Evolutionary conservation across 2,329 filamentous ascomycete genomes (phyloP).

Genomic region (Phialophora verrucosa): DNA sequence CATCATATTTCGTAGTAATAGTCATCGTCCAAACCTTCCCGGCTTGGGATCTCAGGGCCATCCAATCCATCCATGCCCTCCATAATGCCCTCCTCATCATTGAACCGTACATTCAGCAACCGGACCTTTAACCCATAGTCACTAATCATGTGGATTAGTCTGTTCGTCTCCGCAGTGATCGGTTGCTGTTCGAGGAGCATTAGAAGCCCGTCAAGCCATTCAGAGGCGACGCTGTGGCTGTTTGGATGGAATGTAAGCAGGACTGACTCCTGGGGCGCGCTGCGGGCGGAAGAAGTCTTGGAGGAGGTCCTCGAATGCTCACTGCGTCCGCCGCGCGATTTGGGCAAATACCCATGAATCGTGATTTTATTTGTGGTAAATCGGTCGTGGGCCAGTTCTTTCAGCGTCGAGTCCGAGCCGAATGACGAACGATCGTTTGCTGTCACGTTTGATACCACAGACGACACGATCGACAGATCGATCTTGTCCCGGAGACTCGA

Average conservation of each 20-base stretch:
- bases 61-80: constrained; percentile 59
- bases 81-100: constrained; percentile 73
- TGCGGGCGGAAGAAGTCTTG: constrained; percentile 36
- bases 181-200: constrained; percentile 95
- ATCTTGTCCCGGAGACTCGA: constrained; percentile 53
- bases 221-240: constrained; percentile 82
- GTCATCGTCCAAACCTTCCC: constrained; percentile 86
- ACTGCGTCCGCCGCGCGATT: constrained; percentile 41
- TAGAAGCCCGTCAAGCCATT: constrained; percentile 94
- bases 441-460: constrained; percentile 89
- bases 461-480: constrained; percentile 85
- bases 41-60: constrained; percentile 74
- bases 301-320: constrained; percentile 43
- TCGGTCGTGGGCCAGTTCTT: constrained; percentile 45
- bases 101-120: constrained; percentile 86
- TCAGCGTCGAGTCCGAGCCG: constrained; percentile 29
- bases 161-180: constrained; percentile 95
- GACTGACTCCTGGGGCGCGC: constrained; percentile 66
- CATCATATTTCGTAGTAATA: constrained; percentile 76
- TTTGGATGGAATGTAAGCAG: constrained; percentile 83
- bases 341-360: constrained; percentile 73
- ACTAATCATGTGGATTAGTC: constrained; percentile 81
- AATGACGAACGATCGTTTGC: constrained; percentile 52
- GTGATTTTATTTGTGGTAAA: constrained; percentile 80
- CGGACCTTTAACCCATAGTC: constrained; percentile 93